Evolutionary conservation across 2,329 filamentous ascomycete genomes (phyloP).

Genomic region (Pseudohalonectria lignicola): DNA sequence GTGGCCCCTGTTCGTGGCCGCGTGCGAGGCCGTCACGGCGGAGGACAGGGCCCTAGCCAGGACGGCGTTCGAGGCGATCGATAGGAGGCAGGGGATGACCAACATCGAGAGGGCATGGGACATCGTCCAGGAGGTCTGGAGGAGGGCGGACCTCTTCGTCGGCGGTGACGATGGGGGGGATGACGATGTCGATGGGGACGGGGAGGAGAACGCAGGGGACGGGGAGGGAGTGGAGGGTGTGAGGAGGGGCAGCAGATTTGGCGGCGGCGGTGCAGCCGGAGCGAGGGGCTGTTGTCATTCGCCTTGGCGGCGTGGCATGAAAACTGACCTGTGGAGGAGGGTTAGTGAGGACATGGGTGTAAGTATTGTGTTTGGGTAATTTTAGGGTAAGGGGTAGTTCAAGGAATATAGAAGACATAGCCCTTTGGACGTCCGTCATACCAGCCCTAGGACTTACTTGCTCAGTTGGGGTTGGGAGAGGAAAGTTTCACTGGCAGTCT

Average conservation of each 20-base stretch:
- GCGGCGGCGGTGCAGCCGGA: constrained; percentile 1
- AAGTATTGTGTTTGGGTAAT: constrained; percentile 47
- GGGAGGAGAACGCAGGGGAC: neutral
- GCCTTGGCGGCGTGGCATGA: neutral
- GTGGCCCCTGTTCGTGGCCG: constrained; percentile 54
- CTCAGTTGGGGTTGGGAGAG: too few relatives aligned
- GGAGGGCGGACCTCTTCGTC: constrained; percentile 28
- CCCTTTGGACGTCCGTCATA: too few relatives aligned
- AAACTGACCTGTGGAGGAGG: constrained; percentile 39
- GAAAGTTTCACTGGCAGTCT: too few relatives aligned
- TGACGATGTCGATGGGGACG: constrained; percentile 8
- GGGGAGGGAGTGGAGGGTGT: neutral
- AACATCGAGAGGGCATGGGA: constrained; percentile 52
- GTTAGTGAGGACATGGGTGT: constrained; percentile 49
- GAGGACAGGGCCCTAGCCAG: constrained; percentile 40
- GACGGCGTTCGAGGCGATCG: constrained; percentile 39
- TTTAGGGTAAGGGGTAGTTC: too few relatives aligned
- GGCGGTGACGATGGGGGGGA: neutral
- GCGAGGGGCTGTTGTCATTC: too few relatives aligned
- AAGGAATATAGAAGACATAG: too few relatives aligned
- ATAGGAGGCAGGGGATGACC: constrained; percentile 50
- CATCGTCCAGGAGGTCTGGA: constrained; percentile 52
- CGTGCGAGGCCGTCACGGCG: constrained; percentile 42
- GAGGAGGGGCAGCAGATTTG: constrained; percentile 5
- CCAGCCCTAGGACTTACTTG: too few relatives aligned